These are phyloP conservation scores for Hymenoscyphus occultus DNA, from an alignment of 2,329 filamentous ascomycete genomes.

Conservation along the genomic window DNA sequence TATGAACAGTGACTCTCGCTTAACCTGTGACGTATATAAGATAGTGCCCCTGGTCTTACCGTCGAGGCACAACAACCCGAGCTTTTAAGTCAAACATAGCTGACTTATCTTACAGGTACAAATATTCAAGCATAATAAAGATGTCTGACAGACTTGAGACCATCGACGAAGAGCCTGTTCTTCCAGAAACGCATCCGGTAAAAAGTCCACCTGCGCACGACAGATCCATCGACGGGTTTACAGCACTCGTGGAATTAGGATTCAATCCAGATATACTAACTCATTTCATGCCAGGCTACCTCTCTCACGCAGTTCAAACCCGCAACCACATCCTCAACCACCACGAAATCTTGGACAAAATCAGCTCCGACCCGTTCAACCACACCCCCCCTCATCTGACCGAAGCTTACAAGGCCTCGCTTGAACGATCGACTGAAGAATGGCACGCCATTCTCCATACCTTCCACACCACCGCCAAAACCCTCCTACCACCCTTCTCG, in stretches of 20 bases:
- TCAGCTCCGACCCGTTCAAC: neutral
- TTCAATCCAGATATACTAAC: neutral
- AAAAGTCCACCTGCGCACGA: neutral
- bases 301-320: neutral
- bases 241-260: neutral
- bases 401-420: neutral
- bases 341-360: neutral
- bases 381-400: neutral
- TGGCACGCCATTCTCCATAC: neutral
- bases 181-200: neutral
- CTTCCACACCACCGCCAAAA: neutral
- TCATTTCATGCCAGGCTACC: neutral
- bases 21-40: too few relatives aligned
- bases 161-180: neutral
- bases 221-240: neutral
- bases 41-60: too few relatives aligned
- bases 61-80: too few relatives aligned
- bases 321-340: neutral
- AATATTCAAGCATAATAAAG: too few relatives aligned
- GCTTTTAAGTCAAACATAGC: too few relatives aligned
- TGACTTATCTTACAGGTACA: too few relatives aligned
- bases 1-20: too few relatives aligned
- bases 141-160: neutral
- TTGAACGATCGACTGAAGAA: neutral
- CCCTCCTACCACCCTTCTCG: neutral